A percentile compares a stretch with the other conserved stretches of the same genome.
These are phyloP conservation scores for Xylaria nigripes DNA, from an alignment of 495 filamentous ascomycete species.

Conservation along the genomic window DNA sequence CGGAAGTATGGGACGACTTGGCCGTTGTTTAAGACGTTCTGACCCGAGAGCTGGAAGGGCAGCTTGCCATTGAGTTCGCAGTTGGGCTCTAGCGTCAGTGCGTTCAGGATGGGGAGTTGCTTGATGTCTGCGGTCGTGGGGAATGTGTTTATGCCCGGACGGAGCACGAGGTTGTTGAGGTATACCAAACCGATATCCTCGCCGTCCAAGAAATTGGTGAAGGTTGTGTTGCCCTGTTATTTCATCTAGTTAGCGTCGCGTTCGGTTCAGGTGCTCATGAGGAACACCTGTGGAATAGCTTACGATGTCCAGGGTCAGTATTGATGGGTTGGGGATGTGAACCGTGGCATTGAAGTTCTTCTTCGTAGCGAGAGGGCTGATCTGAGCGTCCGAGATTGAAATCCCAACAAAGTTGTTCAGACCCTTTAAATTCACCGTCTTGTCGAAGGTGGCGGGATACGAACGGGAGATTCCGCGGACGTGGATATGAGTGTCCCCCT, in stretches of 20 bases:
- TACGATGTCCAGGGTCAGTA: constrained; percentile 58
- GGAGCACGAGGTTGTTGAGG: constrained; percentile 50
- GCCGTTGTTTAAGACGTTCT: constrained; percentile 50
- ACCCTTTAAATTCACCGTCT: constrained; percentile 34
- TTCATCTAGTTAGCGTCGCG: background rate
- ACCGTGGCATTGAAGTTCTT: constrained; percentile 58
- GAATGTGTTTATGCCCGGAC: constrained; percentile 51
- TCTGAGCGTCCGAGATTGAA: constrained; percentile 43
- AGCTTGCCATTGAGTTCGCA: constrained; percentile 47
- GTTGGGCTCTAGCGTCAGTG: constrained; percentile 28
- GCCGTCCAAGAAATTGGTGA: constrained; percentile 48
- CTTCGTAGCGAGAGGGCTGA: constrained; percentile 36
- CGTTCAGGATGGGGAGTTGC: constrained; percentile 39
- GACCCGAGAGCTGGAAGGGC: constrained; percentile 52
- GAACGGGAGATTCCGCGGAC: constrained; percentile 30
- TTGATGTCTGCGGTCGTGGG: constrained; percentile 48
- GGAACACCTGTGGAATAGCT: constrained; percentile 8
- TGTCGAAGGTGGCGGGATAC: constrained; percentile 36
- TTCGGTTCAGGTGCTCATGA: background rate
- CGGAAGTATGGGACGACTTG: constrained; percentile 55
- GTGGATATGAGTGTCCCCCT: constrained; percentile 32
- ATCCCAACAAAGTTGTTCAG: constrained; percentile 49
- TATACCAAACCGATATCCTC: constrained; percentile 45
- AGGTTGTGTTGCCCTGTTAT: constrained; percentile 55
- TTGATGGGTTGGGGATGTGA: constrained; percentile 61